Conservation (phyloP, 1,139 yeast species). For the Nadsonia starkeyi-henricii region DNA sequence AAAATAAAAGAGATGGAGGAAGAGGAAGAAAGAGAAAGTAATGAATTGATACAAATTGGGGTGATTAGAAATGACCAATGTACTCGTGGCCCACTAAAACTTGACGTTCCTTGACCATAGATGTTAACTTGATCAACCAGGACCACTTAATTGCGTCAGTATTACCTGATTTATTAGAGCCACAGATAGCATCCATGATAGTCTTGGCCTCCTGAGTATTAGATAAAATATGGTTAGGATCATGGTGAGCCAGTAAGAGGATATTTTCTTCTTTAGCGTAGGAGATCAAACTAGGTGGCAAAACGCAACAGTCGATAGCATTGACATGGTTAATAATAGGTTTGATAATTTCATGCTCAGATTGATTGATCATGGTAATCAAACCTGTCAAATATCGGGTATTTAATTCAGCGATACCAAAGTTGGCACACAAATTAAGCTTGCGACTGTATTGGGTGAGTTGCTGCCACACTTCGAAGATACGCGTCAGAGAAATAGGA, state of each 20-base stretch:
- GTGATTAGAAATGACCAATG: constrained; percentile 7
- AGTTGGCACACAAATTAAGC: constrained; percentile 10
- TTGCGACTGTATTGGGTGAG: constrained; percentile 9
- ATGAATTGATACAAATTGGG: too few relatives aligned
- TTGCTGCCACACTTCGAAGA: constrained; percentile 15
- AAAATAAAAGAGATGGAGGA: too few relatives aligned
- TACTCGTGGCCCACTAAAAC: constrained; percentile 18
- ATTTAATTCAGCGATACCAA: constrained; percentile 21
- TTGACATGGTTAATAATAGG: constrained; percentile 21
- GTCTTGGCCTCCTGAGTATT: neutral
- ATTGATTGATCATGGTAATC: constrained; percentile 8
- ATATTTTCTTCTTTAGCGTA: constrained; percentile 16
- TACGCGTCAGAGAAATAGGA: constrained; percentile 8
- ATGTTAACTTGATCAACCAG: constrained; percentile 19
- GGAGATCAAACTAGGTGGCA: constrained; percentile 19
- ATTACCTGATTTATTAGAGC: neutral
- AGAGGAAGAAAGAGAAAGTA: too few relatives aligned
- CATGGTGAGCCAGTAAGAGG: constrained; percentile 22
- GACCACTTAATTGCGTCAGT: constrained; percentile 12
- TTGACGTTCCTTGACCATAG: constrained; percentile 18
- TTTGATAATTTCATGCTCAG: constrained; percentile 5
- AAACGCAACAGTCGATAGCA: constrained; percentile 22
- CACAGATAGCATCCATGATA: constrained; percentile 2
- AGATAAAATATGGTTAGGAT: constrained; percentile 16
- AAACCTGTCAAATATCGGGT: constrained; percentile 13